Evolutionary conservation across 2,329 filamentous ascomycete species (phyloP), one percentile per base, ranked within the genome.

Genomic region (Geosmithia putterillii): DNA sequence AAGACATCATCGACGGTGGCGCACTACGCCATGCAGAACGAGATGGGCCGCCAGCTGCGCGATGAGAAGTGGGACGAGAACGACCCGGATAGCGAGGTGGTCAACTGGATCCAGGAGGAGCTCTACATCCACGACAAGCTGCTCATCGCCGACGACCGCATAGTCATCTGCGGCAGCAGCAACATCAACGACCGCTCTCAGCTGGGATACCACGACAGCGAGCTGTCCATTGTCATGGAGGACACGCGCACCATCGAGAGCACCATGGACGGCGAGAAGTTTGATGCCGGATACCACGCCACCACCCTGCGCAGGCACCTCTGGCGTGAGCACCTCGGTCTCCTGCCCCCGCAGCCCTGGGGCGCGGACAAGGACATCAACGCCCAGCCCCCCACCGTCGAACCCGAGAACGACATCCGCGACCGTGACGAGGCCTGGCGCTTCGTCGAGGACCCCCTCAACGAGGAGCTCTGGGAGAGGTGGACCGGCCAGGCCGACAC

Each of bases 51-150:
- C 10, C 28, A 14, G 5, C 72, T 71, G 62, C 77, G 54, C 3
- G 79, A 86, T 9, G 86, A 94, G 59, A 54, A 65, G 1, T 95
- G 87, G 85, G 82, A 89, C 15, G 83, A 85, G 15, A 68, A 71
- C 0, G 65, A 83, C 3, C 66, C 78, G 0, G 76, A 90, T 51
- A 75, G 76, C 1, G 92, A 96, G 60, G 83, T 88, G 45, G 74
- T 83, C 43, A 86, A 94, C 57, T 94, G 92, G 69, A 82, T 96
- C 46, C 90, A 95, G 57, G 92, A 98, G 59, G 90, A 98, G 61
- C 74, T 96, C 2, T 98, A 98, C 59, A 82, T 96, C 40, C 92
- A 98, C 60, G 84, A 80, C 22, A 98, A 96, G 65, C 72, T 95
- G 32, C 73, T 92, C 51, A 90, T 95, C 51, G 83, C 83, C 1